Percentiles rank a stretch among this genome's conserved stretches.
These are phyloP conservation scores for Claviceps pusilla DNA, from an alignment of 2,329 filamentous ascomycete species.

Conservation along the genomic window DNA sequence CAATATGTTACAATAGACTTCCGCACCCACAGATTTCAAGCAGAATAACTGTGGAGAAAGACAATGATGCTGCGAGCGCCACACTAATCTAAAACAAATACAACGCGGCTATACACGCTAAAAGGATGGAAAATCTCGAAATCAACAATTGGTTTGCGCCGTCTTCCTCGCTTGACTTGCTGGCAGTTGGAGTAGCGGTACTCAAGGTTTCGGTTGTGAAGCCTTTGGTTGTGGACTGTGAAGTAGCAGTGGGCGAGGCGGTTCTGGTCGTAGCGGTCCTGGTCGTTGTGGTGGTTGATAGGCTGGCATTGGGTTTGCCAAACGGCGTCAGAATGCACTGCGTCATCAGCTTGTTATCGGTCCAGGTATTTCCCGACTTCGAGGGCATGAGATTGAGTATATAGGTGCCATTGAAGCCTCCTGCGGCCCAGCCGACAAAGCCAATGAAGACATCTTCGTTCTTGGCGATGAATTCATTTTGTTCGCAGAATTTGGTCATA, in stretches of 20 bases:
- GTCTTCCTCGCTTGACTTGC: neutral
- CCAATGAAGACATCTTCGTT: constrained; percentile 33
- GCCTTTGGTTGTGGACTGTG: neutral
- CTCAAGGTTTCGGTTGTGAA: neutral
- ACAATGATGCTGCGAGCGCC: neutral
- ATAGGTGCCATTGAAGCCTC: constrained; percentile 27
- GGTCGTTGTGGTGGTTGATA: neutral
- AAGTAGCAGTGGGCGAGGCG: neutral
- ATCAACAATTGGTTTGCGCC: neutral
- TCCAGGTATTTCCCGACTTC: constrained; percentile 11
- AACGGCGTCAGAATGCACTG: constrained; percentile 27
- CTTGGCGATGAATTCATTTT: constrained; percentile 29
- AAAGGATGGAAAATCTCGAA: neutral
- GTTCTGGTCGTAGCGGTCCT: neutral
- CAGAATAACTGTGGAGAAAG: too few relatives aligned
- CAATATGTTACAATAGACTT: too few relatives aligned
- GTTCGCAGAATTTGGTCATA: constrained; percentile 28
- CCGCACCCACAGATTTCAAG: too few relatives aligned
- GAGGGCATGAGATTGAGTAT: constrained; percentile 28
- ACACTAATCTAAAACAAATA: neutral
- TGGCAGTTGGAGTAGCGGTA: neutral
- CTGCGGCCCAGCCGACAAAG: constrained; percentile 31
- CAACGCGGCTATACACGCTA: neutral
- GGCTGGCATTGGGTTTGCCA: neutral
- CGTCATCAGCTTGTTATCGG: constrained; percentile 27